Base-by-base conservation (phyloP, 345 rosid genomes). In the Pistacia vera region DNA sequence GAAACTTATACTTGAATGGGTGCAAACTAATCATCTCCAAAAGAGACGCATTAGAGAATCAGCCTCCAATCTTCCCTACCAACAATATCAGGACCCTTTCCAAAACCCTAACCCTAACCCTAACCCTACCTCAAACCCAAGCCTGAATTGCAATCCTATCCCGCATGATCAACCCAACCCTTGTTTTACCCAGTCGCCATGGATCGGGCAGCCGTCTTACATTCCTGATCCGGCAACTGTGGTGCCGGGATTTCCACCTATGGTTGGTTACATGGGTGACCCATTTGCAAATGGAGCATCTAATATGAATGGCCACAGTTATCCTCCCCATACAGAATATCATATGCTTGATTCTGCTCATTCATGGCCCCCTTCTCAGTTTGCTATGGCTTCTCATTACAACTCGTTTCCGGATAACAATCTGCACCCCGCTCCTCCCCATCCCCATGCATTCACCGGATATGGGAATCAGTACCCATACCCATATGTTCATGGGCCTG, bases 1-100 rank as follows among this genome's bases (percentile, higher is more conserved):
- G 82, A 94, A 92, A 80, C 90, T 97, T 52, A 91, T 97, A 63
- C 99, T 97, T 68, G 95, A 94, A 81, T 97, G 99, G 99, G 99
- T 97, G 3, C 94, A 94, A 82, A 90, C 90, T 1, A 94, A 91
- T 78, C 97, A 93, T 74, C 93, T 92, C 56, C 95, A 89, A 20
- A 89, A 70, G 65, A 86, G 95, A 72, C 86, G 88, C 3, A 11
- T 75, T 36, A 81, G 73, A 58, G 88, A 82, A 51, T 76, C 86
- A 0, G 61, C 75, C 41, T 55, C 65, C 17, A 71, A 58, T 52
- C 77, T 46, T 57, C 79, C 79, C 18, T 73, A 58, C 66, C 89
- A 81, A 72, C 86, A 78, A 30, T 75, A 64, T 48, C 88, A 68
- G 80, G 86, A 85, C 74, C 84, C 76, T 56, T 74, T 79, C 66